Evolutionary conservation across 495 filamentous ascomycete species (phyloP), one percentile per base, ranked within the genome.

Genomic region (Penicillium macrosclerotiorum): DNA sequence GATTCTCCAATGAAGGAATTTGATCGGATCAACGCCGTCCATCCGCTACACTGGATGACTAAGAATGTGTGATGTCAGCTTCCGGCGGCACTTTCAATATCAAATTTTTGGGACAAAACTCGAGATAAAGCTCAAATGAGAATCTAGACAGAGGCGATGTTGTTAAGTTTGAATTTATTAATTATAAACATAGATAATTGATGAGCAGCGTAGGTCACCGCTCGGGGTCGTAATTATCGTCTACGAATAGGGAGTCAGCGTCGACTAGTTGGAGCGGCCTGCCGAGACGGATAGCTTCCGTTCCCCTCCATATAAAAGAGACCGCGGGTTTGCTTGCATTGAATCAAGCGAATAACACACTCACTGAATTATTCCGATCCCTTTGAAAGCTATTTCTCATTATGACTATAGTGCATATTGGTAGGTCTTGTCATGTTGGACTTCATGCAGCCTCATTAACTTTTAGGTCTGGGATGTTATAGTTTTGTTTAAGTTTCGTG

Each of bases 401-500:
- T 8, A 67, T 69, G 66, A 67, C 64, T 0, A 49, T 69, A 3
- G 49, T 63, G 16, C 66, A 67, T 25, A 69, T 69, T 14, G 66
- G 66, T 69, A 35, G n/a, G n/a, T 33, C 45, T 49, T 12, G 18
- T 3, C 16, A 19, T 12, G 11, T 2, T 8, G 13, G 3, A 27
- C 13, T n/a, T 26, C 7, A 29, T 30, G 5, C 19, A 23, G 16
- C 5, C n/a, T 37, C 11, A 37, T 16, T 46, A 37, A 29, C 3
- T 20, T 11, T 22, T 23, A 11, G 6, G 16, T 16, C 2, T 12
- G 19, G 1, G 24, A 8, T 5, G 12, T 16, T 4, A 42, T 27
- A 76, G 72, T 77, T 2, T 43, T 75, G 19, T 74, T 77, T 55
- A 73, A 73, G 44, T 75, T 77, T 38, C 59, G 61, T 8, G 42